Evolutionary conservation across 2,329 filamentous ascomycete species (phyloP), one percentile per base, ranked within the genome.

Genomic region (Cladosporium sp.): DNA sequence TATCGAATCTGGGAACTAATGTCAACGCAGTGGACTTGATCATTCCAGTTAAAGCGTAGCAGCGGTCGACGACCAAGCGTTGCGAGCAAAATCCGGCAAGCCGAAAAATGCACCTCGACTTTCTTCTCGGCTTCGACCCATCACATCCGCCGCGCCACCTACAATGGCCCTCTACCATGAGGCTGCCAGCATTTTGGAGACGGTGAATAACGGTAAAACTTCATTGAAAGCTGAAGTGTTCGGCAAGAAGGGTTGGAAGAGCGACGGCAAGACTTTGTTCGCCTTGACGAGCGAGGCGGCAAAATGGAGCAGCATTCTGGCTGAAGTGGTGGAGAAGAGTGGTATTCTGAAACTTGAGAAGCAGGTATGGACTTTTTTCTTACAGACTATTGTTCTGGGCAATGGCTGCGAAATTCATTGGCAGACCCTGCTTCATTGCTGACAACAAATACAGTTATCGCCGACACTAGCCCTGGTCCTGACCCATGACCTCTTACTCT

Each of bases 161-260:
- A 43, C 40, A 28, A 97, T 97, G 92, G 95, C 91, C 44, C 85
- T 98, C 53, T 98, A 98, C 69, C 87, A 95, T 68, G 93, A 97
- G 74, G 87, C 91, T 6, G 89, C 87, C 3, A 78, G 84, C 11
- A 76, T 96, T 34, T 73, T 98, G 52, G 79, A 80, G 3, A 79
- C 78, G 6, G 72, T 83, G 3, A 73, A 80, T 1, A 79, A 81
- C n/a, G 72, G 77, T 3, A 85, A 86, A n/a, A 89, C 89, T 14
- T 95, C 89, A 22, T 78, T 97, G 58, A 95, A 95, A 70, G 89
- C 89, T 7, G 79, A 88, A 34, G 82, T 97, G 42, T 97, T 93
- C 69, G 77, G 72, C 54, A 85, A 83, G 56, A 86, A 86, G 61
- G 76, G 78, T 7, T 72, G 89, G 59, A 95, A 92, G 65, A 90